Evolutionary conservation across 1,139 yeast species (phyloP), one percentile per base, ranked within the genome.

Genomic region (Groenewaldozyma sp.): DNA sequence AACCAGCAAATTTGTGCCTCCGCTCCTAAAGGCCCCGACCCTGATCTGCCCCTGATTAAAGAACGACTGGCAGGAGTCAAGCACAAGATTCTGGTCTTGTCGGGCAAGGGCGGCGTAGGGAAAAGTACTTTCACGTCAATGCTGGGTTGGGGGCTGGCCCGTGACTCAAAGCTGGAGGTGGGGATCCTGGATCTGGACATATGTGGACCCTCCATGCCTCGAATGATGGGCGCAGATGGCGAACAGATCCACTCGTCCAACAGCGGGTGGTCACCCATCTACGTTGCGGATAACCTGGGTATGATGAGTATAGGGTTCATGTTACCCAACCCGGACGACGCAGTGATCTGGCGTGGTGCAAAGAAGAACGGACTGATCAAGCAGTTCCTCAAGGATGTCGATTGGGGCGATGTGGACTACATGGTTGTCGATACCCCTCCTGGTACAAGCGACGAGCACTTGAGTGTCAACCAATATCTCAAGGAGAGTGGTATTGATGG

Each of bases 91-190:
- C 65, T 91, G 31, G 94, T 93, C 0, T 67, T 91, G 3, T 83
- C 95, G 1, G 98, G 98, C 10, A 91, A 91, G 63, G 99, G 99
- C 14, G 99, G 99, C 13, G 99, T 91, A 1, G 99, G 99, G 0
- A 91, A 91, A 59, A 84, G 95, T 1, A 93, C 98, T 0, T 88
- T 91, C 58, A 83, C 97, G 0, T 76, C 95, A 9, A 83, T 91
- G 94, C 70, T 91, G 18, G 77, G 94, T 13, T 91, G 97, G 95
- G 96, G 96, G 0, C 64, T 91, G 32, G 94, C 97, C 1, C 82
- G 93, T 1, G 95, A 88, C 58, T 84, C 80, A 45, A 82, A 78
- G 36, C 40, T 52, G n/a, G 96, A 91, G 58, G 82, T 91, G 7
- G 99, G 97, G 2, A 91, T 95, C 31, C 83, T 91, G 93, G 99